phyloP scores from a whole-genome alignment of 2,329 filamentous ascomycete species.

The Colletotrichum costaricense region DNA sequence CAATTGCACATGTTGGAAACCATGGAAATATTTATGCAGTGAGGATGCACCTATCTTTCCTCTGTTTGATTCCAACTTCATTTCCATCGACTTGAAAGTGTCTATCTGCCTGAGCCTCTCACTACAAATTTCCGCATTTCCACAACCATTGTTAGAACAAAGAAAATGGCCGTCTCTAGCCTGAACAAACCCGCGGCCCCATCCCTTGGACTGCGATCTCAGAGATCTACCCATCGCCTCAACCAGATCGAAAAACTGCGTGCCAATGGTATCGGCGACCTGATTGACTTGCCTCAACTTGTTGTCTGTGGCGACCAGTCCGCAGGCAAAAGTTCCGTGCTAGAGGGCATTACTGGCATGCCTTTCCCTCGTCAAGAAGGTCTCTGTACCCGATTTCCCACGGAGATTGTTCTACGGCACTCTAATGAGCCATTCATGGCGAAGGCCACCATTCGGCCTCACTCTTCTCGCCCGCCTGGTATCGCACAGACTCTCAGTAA shows the following conservation, averaged over 20 bases:
- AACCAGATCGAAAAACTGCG: slow-evolving; percentile 50
- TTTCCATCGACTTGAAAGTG: not conserved
- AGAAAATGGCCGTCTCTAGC: slow-evolving; percentile 7
- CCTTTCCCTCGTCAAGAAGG: slow-evolving; percentile 64
- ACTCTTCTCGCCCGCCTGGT: not conserved
- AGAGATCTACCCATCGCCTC: slow-evolving; percentile 41
- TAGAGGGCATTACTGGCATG: slow-evolving; percentile 67
- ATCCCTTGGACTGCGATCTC: not conserved
- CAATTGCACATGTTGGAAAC: not conserved
- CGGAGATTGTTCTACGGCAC: slow-evolving; percentile 61
- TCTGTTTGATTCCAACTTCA: not conserved
- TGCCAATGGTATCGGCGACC: slow-evolving; percentile 47
- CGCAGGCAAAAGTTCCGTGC: slow-evolving; percentile 66
- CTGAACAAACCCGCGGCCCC: not conserved
- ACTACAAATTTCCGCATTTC: not conserved
- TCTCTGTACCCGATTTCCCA: slow-evolving; percentile 67
- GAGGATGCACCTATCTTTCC: not conserved
- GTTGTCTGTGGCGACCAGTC: slow-evolving; percentile 68
- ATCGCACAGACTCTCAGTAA: not conserved
- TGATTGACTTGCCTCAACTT: slow-evolving; percentile 56
- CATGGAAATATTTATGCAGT: not conserved
- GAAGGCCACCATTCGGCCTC: slow-evolving; percentile 25
- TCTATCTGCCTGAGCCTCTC: not conserved
- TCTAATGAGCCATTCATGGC: not conserved
- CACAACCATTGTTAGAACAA: not conserved